Evolutionary conservation across 2,329 filamentous ascomycete species (phyloP), one percentile per base, ranked within the genome.

Genomic region (Clarireedia hainanense): DNA sequence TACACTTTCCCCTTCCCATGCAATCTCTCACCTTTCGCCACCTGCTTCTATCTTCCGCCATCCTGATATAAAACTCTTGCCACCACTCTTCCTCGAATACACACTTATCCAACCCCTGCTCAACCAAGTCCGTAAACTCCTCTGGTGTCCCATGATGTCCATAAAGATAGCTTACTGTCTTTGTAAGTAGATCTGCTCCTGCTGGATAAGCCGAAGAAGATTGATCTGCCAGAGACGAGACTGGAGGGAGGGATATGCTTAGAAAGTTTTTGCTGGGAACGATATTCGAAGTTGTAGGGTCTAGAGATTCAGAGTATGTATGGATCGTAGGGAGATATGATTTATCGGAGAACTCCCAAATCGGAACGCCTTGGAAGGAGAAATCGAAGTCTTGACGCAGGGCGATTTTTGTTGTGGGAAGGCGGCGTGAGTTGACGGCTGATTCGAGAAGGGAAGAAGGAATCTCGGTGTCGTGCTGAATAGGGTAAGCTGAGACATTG

Each of bases 331-430:
- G 14, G 9, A 36, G 4, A 43, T 54, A 50, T 6, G 53, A 24
- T 1, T 39, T 26, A 2, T 39, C 37, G 4, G 30, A 56, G 57
- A 67, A 68, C 47, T 69, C 66, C 48, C 68, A 68, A 55, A 67
- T 50, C 0, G 67, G 66, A 1, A 59, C 24, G n/a, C 66, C 66
- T 45, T 58, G 56, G 56, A 59, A 60, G 2, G 63, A 65, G 53
- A 69, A 61, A 20, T 67, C 64, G 52, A 62, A 64, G 50, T 69
- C 65, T 40, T 47, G 58, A 26, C 65, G 59, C 43, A 63, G 62
- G 40, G 56, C 30, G 36, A 61, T 17, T 47, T 47, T 59, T 4
- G 45, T 58, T 7, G 48, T 34, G 6, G 23, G 36, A 4, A 50
- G 45, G 4, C 36, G 23, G 6, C 20, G 14, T 3, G 26, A 9